A percentile compares a stretch with the other conserved stretches of the same genome.
Conservation (phyloP, 2,329 filamentous ascomycete genomes). For the Sarocladium strictum region DNA sequence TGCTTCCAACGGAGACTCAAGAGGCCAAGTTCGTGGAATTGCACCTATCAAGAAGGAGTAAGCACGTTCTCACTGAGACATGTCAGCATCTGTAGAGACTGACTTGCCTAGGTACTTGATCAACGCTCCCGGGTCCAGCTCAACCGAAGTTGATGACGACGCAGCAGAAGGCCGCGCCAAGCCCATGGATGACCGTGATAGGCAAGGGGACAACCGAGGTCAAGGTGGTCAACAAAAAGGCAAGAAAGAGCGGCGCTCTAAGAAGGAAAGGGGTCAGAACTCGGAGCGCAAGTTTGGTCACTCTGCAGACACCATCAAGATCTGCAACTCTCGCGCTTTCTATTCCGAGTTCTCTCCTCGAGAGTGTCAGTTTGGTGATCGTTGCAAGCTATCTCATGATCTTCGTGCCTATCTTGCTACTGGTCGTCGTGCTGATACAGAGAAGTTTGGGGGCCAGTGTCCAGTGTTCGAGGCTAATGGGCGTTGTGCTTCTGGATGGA, state of each 20-base stretch:
- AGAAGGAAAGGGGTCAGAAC: constrained; percentile 64
- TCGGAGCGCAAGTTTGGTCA: constrained; percentile 74
- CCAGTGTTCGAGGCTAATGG: constrained; percentile 75
- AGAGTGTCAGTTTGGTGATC: constrained; percentile 70
- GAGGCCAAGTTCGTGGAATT: constrained; percentile 45
- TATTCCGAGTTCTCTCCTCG: constrained; percentile 75
- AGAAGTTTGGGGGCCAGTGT: constrained; percentile 70
- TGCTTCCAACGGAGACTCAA: constrained; percentile 16
- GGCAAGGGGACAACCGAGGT: constrained; percentile 14
- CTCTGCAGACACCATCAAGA: constrained; percentile 67
- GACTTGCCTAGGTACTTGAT: neutral
- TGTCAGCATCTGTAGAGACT: too few relatives aligned
- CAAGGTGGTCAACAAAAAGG: constrained; percentile 17
- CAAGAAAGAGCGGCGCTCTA: constrained; percentile 35
- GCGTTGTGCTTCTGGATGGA: constrained; percentile 81
- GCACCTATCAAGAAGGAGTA: constrained; percentile 71
- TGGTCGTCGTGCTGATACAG: constrained; percentile 74
- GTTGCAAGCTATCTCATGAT: constrained; percentile 78
- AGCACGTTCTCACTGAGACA: constrained; percentile 20
- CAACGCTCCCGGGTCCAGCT: constrained; percentile 15
- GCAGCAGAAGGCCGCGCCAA: constrained; percentile 38
- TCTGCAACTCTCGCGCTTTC: constrained; percentile 70
- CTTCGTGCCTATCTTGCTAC: constrained; percentile 78
- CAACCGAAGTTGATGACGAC: constrained; percentile 34
- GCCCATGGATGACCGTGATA: constrained; percentile 47